Conservation (phyloP, 1,284 basidiomycete genomes). For the Mycosarcoma mackinlayi region DNA sequence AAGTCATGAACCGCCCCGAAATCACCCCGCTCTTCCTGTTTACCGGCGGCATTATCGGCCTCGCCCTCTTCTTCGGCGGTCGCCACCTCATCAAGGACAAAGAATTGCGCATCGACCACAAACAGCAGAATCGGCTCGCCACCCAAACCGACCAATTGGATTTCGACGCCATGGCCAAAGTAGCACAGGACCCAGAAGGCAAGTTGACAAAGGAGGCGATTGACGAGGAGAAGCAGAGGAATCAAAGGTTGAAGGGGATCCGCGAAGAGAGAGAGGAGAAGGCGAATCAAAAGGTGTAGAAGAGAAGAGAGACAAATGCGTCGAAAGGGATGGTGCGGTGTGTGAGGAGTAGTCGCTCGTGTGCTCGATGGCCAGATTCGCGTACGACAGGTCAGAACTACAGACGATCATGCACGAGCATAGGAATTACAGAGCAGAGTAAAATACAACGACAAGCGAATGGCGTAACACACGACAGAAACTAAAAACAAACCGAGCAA, state of each 20-base stretch:
- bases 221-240: constrained; percentile 19
- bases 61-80: constrained; percentile 40
- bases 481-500: too few relatives aligned
- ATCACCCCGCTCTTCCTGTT: constrained; percentile 52
- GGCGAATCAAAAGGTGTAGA: constrained; percentile 25
- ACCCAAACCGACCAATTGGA: constrained; percentile 35
- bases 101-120: constrained; percentile 32
- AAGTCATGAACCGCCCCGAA: constrained; percentile 40
- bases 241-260: constrained; percentile 17
- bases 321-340: too few relatives aligned
- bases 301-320: too few relatives aligned
- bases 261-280: constrained; percentile 33
- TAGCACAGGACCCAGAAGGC: constrained; percentile 38
- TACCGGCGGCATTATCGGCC: constrained; percentile 39
- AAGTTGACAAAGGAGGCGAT: constrained; percentile 43
- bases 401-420: too few relatives aligned
- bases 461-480: too few relatives aligned
- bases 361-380: too few relatives aligned
- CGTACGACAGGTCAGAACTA: too few relatives aligned
- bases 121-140: constrained; percentile 21
- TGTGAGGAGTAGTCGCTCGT: too few relatives aligned
- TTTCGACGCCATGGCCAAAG: constrained; percentile 34
- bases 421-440: too few relatives aligned
- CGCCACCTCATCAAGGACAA: constrained; percentile 39
- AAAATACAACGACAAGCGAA: too few relatives aligned